Conservation (phyloP, 2,329 filamentous ascomycete genomes). For the Sclerotinia nivalis region DNA sequence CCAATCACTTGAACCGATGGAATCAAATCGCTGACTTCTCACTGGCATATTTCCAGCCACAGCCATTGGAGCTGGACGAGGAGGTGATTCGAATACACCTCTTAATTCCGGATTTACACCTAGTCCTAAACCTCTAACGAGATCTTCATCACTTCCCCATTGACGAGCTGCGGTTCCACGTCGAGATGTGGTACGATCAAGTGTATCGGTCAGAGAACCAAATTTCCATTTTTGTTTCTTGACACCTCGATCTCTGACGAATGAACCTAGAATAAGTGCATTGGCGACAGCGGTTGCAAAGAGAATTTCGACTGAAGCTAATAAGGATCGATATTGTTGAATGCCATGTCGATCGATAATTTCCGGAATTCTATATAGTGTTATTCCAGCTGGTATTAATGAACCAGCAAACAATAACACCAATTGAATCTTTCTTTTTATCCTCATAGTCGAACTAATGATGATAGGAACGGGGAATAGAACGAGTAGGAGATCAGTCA, state of each 20-base stretch:
- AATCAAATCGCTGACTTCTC: slow-evolving; percentile 27
- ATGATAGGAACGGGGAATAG: slow-evolving; percentile 90
- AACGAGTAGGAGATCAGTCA: slow-evolving; percentile 86
- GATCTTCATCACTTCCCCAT: slow-evolving; percentile 89
- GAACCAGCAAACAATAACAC: slow-evolving; percentile 81
- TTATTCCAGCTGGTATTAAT: slow-evolving; percentile 76
- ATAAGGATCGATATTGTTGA: slow-evolving; percentile 84
- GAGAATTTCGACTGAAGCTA: slow-evolving; percentile 87
- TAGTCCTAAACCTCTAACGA: slow-evolving; percentile 78
- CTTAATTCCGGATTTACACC: slow-evolving; percentile 58
- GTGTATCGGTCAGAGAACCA: slow-evolving; percentile 60
- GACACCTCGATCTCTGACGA: slow-evolving; percentile 83
- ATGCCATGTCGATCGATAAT: slow-evolving; percentile 70
- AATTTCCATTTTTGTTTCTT: slow-evolving; percentile 86
- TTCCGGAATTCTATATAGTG: slow-evolving; percentile 76
- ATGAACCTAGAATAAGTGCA: slow-evolving; percentile 85
- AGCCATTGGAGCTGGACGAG: slow-evolving; percentile 41
- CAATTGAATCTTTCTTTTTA: slow-evolving; percentile 78
- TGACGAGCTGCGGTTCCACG: slow-evolving; percentile 57
- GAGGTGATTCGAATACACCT: slow-evolving; percentile 34
- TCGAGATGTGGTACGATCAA: slow-evolving; percentile 50
- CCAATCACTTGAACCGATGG: slow-evolving; percentile 32
- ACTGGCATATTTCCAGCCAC: slow-evolving; percentile 33
- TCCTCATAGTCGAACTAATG: slow-evolving; percentile 70
- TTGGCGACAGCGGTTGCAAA: slow-evolving; percentile 88